These are phyloP conservation scores for Dothideomycetes sp. DNA, from an alignment of 2,329 filamentous ascomycete genomes.

Conservation along the genomic window DNA sequence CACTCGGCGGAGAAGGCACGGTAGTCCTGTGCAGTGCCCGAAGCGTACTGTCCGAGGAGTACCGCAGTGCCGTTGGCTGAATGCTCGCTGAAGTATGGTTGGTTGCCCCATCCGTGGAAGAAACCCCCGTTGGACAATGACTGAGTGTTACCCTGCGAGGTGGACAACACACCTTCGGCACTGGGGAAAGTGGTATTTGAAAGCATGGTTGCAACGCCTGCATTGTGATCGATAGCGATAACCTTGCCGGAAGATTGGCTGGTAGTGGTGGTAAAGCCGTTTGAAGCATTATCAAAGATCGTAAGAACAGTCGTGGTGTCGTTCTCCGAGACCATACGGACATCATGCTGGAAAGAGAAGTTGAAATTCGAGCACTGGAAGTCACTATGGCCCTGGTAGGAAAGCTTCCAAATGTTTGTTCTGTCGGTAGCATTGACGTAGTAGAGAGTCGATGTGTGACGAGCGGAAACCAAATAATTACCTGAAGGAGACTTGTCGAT, in stretches of 20 bases:
- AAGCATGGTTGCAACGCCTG: conserved; percentile 17
- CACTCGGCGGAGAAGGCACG: conserved; percentile 38
- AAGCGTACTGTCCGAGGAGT: conserved; percentile 40
- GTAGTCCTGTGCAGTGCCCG: conserved; percentile 37
- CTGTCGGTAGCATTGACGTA: conserved; percentile 40
- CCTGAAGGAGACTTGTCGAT: conserved; percentile 39
- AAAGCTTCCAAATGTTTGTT: conserved; percentile 41
- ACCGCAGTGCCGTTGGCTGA: conserved; percentile 36
- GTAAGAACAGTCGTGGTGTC: conserved; percentile 38
- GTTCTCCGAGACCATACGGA: conserved; percentile 33
- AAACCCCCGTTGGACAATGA: conserved; percentile 42
- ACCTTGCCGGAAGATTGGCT: conserved; percentile 19
- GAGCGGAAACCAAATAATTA: conserved; percentile 45
- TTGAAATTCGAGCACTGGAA: conserved; percentile 20
- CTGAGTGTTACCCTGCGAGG: conserved; percentile 44
- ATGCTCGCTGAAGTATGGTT: conserved; percentile 29
- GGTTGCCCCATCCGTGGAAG: conserved; percentile 46
- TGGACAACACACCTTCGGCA: conserved; percentile 30
- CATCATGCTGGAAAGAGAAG: conserved; percentile 44
- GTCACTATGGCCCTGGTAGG: conserved; percentile 14
- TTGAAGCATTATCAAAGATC: conserved; percentile 43
- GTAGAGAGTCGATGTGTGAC: conserved; percentile 39
- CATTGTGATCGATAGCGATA: conserved; percentile 19
- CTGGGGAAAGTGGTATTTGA: conserved; percentile 16
- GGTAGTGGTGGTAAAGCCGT: conserved; percentile 17